Evolutionary conservation across 2,329 filamentous ascomycete genomes (phyloP).

Genomic region (Botryotinia globosa): DNA sequence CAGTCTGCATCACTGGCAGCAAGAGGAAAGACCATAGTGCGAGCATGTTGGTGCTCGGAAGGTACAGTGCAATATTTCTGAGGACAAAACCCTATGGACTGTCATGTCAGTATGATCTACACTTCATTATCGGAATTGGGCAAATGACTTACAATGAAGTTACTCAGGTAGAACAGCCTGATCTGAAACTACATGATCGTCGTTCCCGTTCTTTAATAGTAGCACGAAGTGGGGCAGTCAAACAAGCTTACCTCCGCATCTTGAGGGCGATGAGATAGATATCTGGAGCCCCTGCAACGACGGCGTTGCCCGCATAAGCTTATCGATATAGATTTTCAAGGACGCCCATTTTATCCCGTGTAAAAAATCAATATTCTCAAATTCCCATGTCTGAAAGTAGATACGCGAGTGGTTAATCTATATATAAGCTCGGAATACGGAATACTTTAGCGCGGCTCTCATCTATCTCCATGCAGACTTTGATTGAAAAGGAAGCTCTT

Average conservation of each 20-base stretch:
- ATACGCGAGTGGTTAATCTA: background rate
- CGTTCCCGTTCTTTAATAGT: background rate
- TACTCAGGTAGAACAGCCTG: background rate
- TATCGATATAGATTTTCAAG: background rate
- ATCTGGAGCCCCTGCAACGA: background rate
- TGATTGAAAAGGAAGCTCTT: background rate
- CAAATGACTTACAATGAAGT: background rate
- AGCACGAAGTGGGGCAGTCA: background rate
- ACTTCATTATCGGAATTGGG: background rate
- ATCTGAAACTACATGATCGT: background rate
- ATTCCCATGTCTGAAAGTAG: background rate
- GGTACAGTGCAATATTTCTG: background rate
- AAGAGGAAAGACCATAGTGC: background rate
- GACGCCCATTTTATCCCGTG: background rate
- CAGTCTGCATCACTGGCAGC: background rate
- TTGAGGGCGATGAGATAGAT: background rate
- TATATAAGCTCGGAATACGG: too few species aligned
- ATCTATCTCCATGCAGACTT: background rate
- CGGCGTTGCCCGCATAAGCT: background rate
- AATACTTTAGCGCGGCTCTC: background rate
- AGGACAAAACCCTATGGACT: background rate
- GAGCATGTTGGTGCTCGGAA: background rate
- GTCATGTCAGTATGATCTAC: background rate
- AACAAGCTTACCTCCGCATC: background rate
- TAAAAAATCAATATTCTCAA: background rate